Evolutionary conservation across 805 yeast species (phyloP).

Genomic region (Nakazawaea pomicola): DNA sequence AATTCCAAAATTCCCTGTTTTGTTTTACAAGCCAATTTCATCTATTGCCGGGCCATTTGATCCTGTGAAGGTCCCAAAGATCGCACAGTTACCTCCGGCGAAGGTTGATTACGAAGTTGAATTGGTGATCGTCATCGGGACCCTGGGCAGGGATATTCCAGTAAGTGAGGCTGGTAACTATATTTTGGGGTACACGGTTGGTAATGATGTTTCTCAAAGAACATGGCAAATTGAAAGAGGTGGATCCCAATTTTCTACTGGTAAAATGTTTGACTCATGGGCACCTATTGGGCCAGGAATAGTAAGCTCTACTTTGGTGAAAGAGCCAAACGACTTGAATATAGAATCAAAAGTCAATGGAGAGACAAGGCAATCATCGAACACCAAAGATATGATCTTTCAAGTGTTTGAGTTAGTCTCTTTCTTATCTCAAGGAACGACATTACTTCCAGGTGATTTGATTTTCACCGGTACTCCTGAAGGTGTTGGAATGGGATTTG

Average conservation of each 20-base stretch:
- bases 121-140: constrained; percentile 49
- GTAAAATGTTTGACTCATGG: constrained; percentile 52
- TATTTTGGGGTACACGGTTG: constrained; percentile 47
- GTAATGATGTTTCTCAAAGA: constrained; percentile 53
- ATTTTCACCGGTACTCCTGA: constrained; percentile 55
- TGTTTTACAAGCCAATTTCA: constrained; percentile 46
- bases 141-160: constrained; percentile 37
- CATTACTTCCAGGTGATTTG: constrained; percentile 48
- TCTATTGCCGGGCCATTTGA: constrained; percentile 39
- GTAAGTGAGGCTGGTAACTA: constrained; percentile 38
- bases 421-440: constrained; percentile 46
- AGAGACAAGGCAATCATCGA: constrained; percentile 38
- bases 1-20: constrained; percentile 42
- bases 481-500: constrained; percentile 42
- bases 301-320: constrained; percentile 26
- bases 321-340: constrained; percentile 29
- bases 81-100: constrained; percentile 28
- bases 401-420: constrained; percentile 36
- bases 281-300: constrained; percentile 56
- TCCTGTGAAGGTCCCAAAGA: constrained; percentile 36
- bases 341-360: constrained; percentile 42
- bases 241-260: constrained; percentile 47
- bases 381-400: constrained; percentile 46
- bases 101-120: constrained; percentile 52
- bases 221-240: constrained; percentile 52